Evolutionary conservation across 1,284 basidiomycete species (phyloP), one percentile per base, ranked within the genome.

Genomic region (Wallemia mellicola): DNA sequence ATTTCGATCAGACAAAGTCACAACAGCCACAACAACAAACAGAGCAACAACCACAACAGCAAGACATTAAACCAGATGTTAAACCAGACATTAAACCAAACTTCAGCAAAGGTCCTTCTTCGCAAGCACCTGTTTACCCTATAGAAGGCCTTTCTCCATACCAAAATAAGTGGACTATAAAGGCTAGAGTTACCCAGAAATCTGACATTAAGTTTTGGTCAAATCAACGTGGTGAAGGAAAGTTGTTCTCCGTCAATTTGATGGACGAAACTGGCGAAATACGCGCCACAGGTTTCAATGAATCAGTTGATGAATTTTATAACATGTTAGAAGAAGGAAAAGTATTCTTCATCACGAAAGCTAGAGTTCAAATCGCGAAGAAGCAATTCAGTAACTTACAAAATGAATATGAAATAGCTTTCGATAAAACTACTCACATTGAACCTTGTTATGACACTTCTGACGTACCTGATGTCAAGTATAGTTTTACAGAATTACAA

Each of bases 121-220:
- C 38, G 5, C 38, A 48, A 11, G 65, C 64, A 65, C 79, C 75
- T 64, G 76, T 80, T 61, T 85, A 79, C 70, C 91, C 91, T 2
- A 98, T 98, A 65, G 91, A 95, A 67, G 85, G 83, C 2, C 77
- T 98, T 58, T 92, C 84, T 65, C 94, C 92, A 5, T 98, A 96
- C 69, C 87, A 94, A 71, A 96, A 94, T 73, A 91, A 89, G 68
- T 94, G 89, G 92, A 92, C 86, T 1, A 95, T 98, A 76, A 91
- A 89, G 69, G 94, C 88, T 25, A 82, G 88, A 58, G 87, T 95
- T 57, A 86, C 81, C 1, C 79, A 84, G 65, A 95, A 92, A 71
- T 80, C 80, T 0, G 92, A 96, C 0, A 80, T 98, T 67, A 83
- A 79, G 66, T 79, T 80, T 55, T 99, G 83, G 80, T 84, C 85